Percentiles rank a stretch among this genome's conserved stretches.
Conservation (phyloP, 2,329 filamentous ascomycete species). For the Aspergillaceae sp. region DNA sequence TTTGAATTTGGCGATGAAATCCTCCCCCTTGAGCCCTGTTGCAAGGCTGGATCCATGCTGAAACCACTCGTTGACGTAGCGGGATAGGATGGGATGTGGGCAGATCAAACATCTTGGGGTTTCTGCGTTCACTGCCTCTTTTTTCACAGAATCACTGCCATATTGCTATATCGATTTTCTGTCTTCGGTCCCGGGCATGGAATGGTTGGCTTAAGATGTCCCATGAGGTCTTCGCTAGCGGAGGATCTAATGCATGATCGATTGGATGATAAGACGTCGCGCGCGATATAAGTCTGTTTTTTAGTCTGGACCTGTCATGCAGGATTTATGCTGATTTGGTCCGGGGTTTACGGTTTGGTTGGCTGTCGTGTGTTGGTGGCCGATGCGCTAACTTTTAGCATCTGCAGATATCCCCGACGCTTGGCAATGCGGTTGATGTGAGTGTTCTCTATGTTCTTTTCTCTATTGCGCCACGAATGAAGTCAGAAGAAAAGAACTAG, state of each 20-base stretch:
- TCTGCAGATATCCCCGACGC: conserved; percentile 31
- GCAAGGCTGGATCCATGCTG: no score
- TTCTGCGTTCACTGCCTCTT: conserved; percentile 39
- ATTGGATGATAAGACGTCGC: conserved; percentile 33
- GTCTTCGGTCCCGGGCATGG: neutral
- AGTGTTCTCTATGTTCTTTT: neutral
- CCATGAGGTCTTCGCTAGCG: conserved; percentile 14
- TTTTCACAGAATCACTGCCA: neutral
- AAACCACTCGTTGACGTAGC: no score
- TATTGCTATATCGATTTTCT: neutral
- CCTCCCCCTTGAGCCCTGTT: neutral
- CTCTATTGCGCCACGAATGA: no score
- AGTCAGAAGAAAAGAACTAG: neutral
- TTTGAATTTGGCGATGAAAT: conserved; percentile 40
- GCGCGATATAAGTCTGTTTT: conserved; percentile 25
- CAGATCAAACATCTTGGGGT: conserved; percentile 49
- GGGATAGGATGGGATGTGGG: neutral
- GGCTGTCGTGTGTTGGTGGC: conserved; percentile 29
- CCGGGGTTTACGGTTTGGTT: conserved; percentile 15
- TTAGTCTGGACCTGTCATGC: conserved; percentile 21
- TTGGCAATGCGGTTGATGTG: conserved; percentile 32
- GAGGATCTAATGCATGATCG: conserved; percentile 29
- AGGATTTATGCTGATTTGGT: conserved; percentile 17
- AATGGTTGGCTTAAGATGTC: neutral
- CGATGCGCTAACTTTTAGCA: conserved; percentile 25